Evolutionary conservation across 768 basidiomycete species (phyloP), one percentile per base, ranked within the genome.

Genomic region (Tricholoma saponaceum): DNA sequence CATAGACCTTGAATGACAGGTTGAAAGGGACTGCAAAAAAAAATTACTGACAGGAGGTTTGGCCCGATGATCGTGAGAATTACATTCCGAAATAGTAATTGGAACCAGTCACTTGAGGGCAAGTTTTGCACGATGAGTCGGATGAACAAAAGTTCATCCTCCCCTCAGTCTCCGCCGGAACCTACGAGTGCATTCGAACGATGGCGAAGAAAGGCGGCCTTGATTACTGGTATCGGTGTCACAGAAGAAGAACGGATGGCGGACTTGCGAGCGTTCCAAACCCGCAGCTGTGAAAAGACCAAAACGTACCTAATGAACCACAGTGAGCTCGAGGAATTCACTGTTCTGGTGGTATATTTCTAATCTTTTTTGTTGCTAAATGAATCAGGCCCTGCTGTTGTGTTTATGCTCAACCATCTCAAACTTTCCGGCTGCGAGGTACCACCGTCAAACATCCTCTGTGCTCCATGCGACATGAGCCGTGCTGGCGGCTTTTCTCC

Each of bases 341-440:
- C 37, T 39, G 54, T 56, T 57, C 62, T 6, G 20, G 18, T 22
- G 10, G 20, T 58, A 3, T 25, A 13, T 22, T 3, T 44, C 5
- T 49, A 5, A 26, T n/a, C 14, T 28, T 7, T 28, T n/a, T n/a
- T 20, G 26, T 28, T 28, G 26, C 1, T 8, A 8, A 4, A 32
- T 25, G 58, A 13, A 43, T 6, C 57, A 97, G 95, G 93, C 67
- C 94, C 95, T 10, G 75, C 85, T 3, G 83, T 98, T 1, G 82
- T 87, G 8, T 97, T 98, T 74, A 92, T 99, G 88, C 78, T 95
- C 35, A 88, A 93, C 66, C 95, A 97, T 65, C 81, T 98, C n/a
- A 76, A 82, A 59, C 77, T 87, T 0, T 83, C 85, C 6, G 89
- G 91, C 3, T 89, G 86, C 61, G 75, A 83, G 5, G 85, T 93